Percentiles rank a stretch among this genome's conserved stretches.
phyloP scores from a whole-genome alignment of 768 basidiomycete genomes.

The Agaricus sinodeliciosus region DNA sequence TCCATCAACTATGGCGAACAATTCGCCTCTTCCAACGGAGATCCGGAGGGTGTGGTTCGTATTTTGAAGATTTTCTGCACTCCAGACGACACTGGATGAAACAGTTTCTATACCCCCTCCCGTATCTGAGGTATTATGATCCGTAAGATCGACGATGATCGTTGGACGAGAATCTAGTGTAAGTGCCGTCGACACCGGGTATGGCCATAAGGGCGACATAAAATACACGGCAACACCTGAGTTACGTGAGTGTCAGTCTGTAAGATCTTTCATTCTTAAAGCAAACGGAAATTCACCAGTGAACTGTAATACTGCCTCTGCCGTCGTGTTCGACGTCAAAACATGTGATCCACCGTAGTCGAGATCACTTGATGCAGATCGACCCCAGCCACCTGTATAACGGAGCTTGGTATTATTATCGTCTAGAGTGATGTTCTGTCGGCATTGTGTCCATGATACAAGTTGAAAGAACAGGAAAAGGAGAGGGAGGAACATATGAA shows the following conservation, averaged over 20 bases:
- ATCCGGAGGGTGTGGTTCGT: slow-evolving; percentile 29
- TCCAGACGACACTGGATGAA: slow-evolving; percentile 31
- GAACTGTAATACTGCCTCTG: slow-evolving; percentile 10
- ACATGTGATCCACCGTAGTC: slow-evolving; percentile 6
- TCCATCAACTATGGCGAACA: slow-evolving; percentile 32
- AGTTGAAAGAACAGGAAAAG: neutral
- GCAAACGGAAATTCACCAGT: slow-evolving; percentile 6
- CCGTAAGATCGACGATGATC: slow-evolving; percentile 31
- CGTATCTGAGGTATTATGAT: slow-evolving; percentile 23
- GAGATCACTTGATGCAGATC: neutral
- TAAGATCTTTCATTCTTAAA: neutral
- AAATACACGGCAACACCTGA: slow-evolving; percentile 38
- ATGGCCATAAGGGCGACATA: slow-evolving; percentile 40
- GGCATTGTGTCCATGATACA: neutral
- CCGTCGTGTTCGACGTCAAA: slow-evolving; percentile 2
- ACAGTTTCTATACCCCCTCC: slow-evolving; percentile 32
- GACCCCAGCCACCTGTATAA: slow-evolving; percentile 8
- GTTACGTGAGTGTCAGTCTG: neutral
- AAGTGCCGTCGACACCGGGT: slow-evolving; percentile 32
- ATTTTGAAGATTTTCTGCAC: slow-evolving; percentile 24
- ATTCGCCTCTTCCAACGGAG: slow-evolving; percentile 29
- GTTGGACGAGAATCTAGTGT: slow-evolving; percentile 29
- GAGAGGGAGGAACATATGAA: neutral
- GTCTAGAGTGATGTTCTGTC: slow-evolving; percentile 10
- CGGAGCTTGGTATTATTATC: slow-evolving; percentile 6